Evolutionary conservation across 2,329 filamentous ascomycete species (phyloP), one percentile per base, ranked within the genome.

Genomic region (Tolypocladium capitatum): DNA sequence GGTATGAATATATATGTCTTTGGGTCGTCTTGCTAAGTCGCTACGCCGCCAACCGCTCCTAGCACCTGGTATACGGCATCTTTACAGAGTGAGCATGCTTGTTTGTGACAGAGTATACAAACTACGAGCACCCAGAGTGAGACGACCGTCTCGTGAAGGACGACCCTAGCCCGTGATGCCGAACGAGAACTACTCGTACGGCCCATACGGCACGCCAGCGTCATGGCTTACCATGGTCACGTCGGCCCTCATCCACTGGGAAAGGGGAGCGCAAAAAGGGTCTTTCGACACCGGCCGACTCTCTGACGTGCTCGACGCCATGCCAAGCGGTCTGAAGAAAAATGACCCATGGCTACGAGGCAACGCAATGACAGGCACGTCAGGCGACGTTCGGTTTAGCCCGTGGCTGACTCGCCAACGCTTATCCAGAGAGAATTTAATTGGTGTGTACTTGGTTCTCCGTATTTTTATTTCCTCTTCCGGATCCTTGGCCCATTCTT

Each of bases 1-100:
- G 48, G 51, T 65, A 7, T 27, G 6, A 7, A 7, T 5, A 27
- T 5, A 27, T 5, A 3, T 4, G 24, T 5, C 6, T 27, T 7
- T 27, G 4, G 27, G 27, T 27, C 5, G 24, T 24, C 24, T 24
- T 24, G 24, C 24, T 24, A 24, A 24, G 27, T 27, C 8, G 27
- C 27, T 7, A 27, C 27, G 24, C 24, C 5, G 24, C 24, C 5
- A 24, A 24, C 24, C 24, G 24, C 24, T 24, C 24, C 24, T 3
- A 24, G 24, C 24, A 24, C 5, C 24, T 5, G 24, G 24, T 24
- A 3, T 24, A 24, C 24, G 4, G n/a, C 27, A 11, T 18, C 4
- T 28, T 30, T 28, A 28, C 14, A 7, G 10, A 13, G 35, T 20
- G 14, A 38, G 35, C 30, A 13, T 14, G 9, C 30, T 31, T 13